Conservation (phyloP, 164 flowering plant genomes). For the Sedum album region DNA sequence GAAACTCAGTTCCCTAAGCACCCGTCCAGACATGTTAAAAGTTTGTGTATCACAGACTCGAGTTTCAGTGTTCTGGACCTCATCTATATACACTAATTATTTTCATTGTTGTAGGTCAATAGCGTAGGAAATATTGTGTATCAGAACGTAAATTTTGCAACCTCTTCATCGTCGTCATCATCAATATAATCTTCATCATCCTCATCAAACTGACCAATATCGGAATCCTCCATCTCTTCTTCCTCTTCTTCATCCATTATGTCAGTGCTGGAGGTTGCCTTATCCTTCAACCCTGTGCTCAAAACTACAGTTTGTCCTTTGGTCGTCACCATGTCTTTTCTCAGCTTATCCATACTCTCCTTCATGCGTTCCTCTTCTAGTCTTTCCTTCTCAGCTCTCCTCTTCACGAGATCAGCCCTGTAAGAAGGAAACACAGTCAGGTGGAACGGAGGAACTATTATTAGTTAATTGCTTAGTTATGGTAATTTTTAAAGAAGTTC, state of each 20-base stretch:
- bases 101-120: not conserved
- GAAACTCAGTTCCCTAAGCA: too few relatives aligned
- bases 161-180: conserved; percentile 71
- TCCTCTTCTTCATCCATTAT: conserved; percentile 42
- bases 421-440: conserved; percentile 6
- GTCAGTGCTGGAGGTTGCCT: conserved; percentile 13
- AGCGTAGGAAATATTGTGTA: too few relatives aligned
- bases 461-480: not conserved
- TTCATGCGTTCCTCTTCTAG: conserved; percentile 66
- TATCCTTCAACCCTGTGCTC: conserved; percentile 80
- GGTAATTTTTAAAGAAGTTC: not conserved
- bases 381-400: conserved; percentile 71
- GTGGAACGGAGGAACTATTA: not conserved
- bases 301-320: conserved; percentile 66
- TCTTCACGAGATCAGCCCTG: conserved; percentile 90
- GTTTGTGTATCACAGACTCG: too few relatives aligned
- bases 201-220: conserved; percentile 35
- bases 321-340: conserved; percentile 75
- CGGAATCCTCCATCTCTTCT: conserved; percentile 44
- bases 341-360: conserved; percentile 75
- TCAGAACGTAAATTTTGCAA: conserved; percentile 34
- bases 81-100: not conserved
- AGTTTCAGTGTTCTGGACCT: not conserved
- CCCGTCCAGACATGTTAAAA: too few relatives aligned
- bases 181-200: conserved; percentile 41